Percentiles rank a stretch among this genome's conserved stretches.
Evolutionary conservation across 2,329 filamentous ascomycete species (phyloP).

Genomic region (Tothia fuscella): DNA sequence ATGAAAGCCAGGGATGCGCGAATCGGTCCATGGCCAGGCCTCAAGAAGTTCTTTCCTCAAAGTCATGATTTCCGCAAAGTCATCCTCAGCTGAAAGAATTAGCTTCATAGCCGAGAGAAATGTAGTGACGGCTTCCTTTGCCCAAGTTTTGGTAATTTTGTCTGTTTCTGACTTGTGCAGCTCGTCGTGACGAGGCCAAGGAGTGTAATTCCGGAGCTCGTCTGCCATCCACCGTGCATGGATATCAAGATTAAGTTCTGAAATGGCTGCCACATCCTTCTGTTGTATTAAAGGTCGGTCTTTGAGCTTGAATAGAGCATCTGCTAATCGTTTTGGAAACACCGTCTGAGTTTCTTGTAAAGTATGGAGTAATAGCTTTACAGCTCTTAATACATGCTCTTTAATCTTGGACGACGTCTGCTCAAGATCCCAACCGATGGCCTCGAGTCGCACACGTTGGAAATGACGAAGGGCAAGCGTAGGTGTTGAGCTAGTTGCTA

Average conservation of each 20-base stretch:
- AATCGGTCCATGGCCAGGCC: slow-evolving; percentile 61
- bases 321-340: slow-evolving; percentile 59
- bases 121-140: slow-evolving; percentile 24
- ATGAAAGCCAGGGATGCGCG: slow-evolving; percentile 53
- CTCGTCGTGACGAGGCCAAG: slow-evolving; percentile 76
- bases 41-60: slow-evolving; percentile 59
- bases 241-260: slow-evolving; percentile 65
- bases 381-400: slow-evolving; percentile 47
- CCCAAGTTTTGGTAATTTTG: slow-evolving; percentile 29
- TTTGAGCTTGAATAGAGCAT: slow-evolving; percentile 58
- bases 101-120: slow-evolving; percentile 48
- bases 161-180: slow-evolving; percentile 29
- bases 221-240: slow-evolving; percentile 70
- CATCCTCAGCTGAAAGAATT: slow-evolving; percentile 46
- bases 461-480: slow-evolving; percentile 72
- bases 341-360: slow-evolving; percentile 65
- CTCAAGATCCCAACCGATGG: slow-evolving; percentile 49
- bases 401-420: slow-evolving; percentile 27
- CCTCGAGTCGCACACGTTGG: slow-evolving; percentile 57
- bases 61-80: slow-evolving; percentile 57
- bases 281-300: slow-evolving; percentile 61
- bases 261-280: slow-evolving; percentile 49
- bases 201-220: slow-evolving; percentile 73
- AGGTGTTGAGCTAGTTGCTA: slow-evolving; percentile 68
- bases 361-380: slow-evolving; percentile 66